Conservation (phyloP, 208 protist species). For the Leishmania braziliensis region DNA sequence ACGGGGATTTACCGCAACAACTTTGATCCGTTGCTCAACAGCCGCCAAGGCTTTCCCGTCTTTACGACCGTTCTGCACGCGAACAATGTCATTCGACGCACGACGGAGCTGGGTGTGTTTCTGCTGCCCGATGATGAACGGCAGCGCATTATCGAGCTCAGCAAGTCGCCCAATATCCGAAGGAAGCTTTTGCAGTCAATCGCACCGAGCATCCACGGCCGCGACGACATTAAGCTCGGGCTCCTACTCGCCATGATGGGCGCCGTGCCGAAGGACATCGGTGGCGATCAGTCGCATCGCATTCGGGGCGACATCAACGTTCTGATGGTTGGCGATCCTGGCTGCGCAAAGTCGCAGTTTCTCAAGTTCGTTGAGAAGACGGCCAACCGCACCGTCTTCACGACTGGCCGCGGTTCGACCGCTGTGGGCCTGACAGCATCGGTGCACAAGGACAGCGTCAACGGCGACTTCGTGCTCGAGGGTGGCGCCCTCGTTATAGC, state of each 20-base stretch:
- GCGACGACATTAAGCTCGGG: slow-evolving; percentile 99
- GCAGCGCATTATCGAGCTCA: slow-evolving; percentile 87
- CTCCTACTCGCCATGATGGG: slow-evolving; percentile 98
- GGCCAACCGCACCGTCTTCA: slow-evolving; percentile 98
- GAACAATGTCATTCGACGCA: slow-evolving; percentile 95
- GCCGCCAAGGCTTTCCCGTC: slow-evolving; percentile 98
- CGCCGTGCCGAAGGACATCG: slow-evolving; percentile 94
- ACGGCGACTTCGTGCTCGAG: slow-evolving; percentile 99
- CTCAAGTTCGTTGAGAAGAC: slow-evolving; percentile 99
- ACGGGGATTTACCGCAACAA: slow-evolving; percentile 99
- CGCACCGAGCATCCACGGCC: slow-evolving; percentile 99
- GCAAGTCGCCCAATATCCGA: slow-evolving; percentile 86
- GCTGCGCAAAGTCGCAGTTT: slow-evolving; percentile 97
- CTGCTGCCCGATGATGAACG: slow-evolving; percentile 90
- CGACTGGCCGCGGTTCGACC: slow-evolving; percentile 98
- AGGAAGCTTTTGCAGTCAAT: slow-evolving; percentile 96
- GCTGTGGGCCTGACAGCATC: slow-evolving; percentile 99
- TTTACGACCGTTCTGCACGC: slow-evolving; percentile 99
- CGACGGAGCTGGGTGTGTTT: slow-evolving; percentile 85
- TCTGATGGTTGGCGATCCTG: slow-evolving; percentile 99
- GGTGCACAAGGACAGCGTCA: slow-evolving; percentile 97
- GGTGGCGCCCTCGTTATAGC: slow-evolving; percentile 99
- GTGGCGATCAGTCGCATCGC: slow-evolving; percentile 94
- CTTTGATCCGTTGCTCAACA: slow-evolving; percentile 98
- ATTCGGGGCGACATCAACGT: slow-evolving; percentile 99